Conservation (phyloP, 2,329 filamentous ascomycete species). For the Aspergillus proliferans region DNA sequence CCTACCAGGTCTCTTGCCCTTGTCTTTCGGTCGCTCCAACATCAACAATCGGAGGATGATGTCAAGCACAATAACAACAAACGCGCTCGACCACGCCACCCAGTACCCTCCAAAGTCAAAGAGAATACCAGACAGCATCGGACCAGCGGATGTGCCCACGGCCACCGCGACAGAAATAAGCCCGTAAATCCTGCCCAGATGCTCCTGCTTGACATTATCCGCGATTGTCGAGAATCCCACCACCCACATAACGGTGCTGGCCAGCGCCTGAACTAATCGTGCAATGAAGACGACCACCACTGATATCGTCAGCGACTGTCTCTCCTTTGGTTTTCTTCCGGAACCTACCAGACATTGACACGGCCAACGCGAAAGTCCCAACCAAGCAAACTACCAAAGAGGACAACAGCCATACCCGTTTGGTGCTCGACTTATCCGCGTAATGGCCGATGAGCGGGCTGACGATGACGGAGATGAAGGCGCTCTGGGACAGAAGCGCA, state of each 20-base stretch:
- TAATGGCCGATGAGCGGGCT: slow-evolving; percentile 19
- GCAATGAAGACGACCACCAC: slow-evolving; percentile 19
- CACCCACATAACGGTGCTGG: slow-evolving; percentile 21
- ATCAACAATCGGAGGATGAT: slow-evolving; percentile 23
- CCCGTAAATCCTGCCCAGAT: slow-evolving; percentile 12
- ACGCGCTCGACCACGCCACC: slow-evolving; percentile 18
- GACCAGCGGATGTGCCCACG: slow-evolving; percentile 18
- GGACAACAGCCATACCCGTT: slow-evolving; percentile 14
- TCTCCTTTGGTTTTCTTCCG: not conserved
- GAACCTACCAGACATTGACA: slow-evolving; percentile 18
- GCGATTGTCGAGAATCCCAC: slow-evolving; percentile 20
- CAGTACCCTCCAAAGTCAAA: slow-evolving; percentile 21
- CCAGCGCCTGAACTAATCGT: slow-evolving; percentile 22
- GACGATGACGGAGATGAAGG: slow-evolving; percentile 16
- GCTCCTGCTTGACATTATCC: slow-evolving; percentile 12
- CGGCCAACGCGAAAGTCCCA: slow-evolving; percentile 15
- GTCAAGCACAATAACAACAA: slow-evolving; percentile 19
- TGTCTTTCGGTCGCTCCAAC: slow-evolving; percentile 8
- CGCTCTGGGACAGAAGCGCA: slow-evolving; percentile 19
- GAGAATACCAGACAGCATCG: slow-evolving; percentile 18
- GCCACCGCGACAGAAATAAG: not conserved
- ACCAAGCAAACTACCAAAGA: slow-evolving; percentile 16
- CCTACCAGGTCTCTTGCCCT: not conserved
- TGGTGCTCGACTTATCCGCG: slow-evolving; percentile 14
- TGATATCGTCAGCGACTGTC: not conserved